Conservation (phyloP, 192 early-diverging fungal species). For the Entomortierella chlamydospora region DNA sequence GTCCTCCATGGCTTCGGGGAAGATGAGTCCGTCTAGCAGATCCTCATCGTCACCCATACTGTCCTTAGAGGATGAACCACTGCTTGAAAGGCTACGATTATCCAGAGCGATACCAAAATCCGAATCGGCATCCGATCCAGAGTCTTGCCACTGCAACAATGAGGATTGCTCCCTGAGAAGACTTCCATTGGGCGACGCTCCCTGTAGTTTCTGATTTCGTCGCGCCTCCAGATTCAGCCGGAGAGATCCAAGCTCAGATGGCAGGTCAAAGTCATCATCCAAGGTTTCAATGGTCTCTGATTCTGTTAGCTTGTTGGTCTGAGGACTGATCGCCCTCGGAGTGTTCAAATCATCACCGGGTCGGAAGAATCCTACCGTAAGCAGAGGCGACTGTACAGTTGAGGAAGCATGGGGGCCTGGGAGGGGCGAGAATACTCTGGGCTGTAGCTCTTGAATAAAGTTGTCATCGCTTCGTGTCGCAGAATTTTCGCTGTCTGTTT, state of each 20-base stretch:
- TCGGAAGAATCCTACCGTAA: background rate
- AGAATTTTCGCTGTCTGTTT: conserved; percentile 34
- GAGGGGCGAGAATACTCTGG: background rate
- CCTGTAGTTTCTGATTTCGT: background rate
- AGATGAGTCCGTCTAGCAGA: conserved; percentile 25
- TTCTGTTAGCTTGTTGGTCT: background rate
- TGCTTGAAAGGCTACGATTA: conserved; percentile 25
- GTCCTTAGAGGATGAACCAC: conserved; percentile 13
- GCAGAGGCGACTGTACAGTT: background rate
- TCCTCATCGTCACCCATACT: conserved; percentile 23
- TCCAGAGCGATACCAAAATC: conserved; percentile 29
- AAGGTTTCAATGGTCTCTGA: conserved; percentile 28
- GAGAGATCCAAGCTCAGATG: conserved; percentile 21
- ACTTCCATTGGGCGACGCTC: background rate
- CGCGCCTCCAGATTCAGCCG: background rate
- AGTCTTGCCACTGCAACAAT: conserved; percentile 21
- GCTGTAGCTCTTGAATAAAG: background rate
- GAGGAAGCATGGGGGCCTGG: background rate
- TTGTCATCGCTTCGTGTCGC: background rate
- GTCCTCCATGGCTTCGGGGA: conserved; percentile 30
- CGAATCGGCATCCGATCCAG: conserved; percentile 21
- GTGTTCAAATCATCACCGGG: background rate
- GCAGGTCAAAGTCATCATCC: conserved; percentile 38
- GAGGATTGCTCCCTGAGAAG: conserved; percentile 1
- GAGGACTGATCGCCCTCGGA: background rate